Evolutionary conservation across 2,329 filamentous ascomycete genomes (phyloP), one percentile per base, ranked within the genome.

Genomic region (Fusarium euwallaceae): DNA sequence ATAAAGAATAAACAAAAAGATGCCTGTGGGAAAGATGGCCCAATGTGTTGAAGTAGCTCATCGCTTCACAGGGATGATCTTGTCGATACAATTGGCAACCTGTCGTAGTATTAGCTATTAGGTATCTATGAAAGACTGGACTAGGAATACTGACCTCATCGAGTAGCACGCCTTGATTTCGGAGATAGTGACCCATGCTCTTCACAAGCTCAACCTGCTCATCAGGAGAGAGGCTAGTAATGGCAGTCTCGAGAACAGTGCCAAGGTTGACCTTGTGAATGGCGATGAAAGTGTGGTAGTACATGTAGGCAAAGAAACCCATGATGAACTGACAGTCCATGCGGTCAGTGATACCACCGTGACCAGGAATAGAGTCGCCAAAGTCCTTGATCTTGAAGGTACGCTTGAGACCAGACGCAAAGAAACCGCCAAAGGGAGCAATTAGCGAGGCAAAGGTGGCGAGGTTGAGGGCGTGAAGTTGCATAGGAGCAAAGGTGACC

Each of bases 281-380:
- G 5, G 95, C 95, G 80, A 99, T 96, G 83, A 99, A 99, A 80
- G 94, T 97, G 83, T 98, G 95, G 85, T 97, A 99, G 86, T 99
- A 99, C 90, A 99, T 95, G 87, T 95, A 98, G 17, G 96, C 91
- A 80, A 99, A 98, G 84, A 98, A 97, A 10, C 97, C 97, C 97
- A 99, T 99, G 87, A 98, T 98, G 86, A 99, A 99, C 82, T 99
- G 97, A 83, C 97, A 99, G 82, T 99, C 97, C 96, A 99, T 98
- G 72, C 97, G 94, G 82, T 99, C 97, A 17, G 97, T 99, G 86
- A 99, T 98, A 78, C 97, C 97, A 71, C 97, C 97, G 80, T 99
- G 97, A 24, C 97, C 97, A 2, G 97, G 97, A 78, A 99, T 99
- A 2, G 95, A 97, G 84, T 99, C 94, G 77, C 97, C 97, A 85